These are phyloP conservation scores for Neocatenulostroma microsporum DNA, from an alignment of 2,329 filamentous ascomycete genomes.

Conservation along the genomic window DNA sequence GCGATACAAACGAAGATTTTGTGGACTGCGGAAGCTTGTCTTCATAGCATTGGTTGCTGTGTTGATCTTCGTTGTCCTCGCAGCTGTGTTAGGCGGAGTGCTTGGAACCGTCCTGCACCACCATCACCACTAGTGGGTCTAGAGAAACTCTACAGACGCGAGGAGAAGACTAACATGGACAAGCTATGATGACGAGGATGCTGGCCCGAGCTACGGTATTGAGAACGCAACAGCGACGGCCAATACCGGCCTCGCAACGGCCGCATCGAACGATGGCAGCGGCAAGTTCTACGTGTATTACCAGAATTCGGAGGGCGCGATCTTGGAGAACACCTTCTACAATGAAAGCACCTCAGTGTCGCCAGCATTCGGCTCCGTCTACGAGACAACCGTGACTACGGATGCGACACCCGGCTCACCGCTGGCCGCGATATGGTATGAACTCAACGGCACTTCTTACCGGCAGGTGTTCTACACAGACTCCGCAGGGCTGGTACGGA, in stretches of 20 bases:
- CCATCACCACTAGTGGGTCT: background rate
- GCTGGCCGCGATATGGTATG: constrained; percentile 13
- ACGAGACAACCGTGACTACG: constrained; percentile 11
- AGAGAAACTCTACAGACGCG: background rate
- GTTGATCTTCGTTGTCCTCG: constrained; percentile 5
- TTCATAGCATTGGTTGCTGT: constrained; percentile 9
- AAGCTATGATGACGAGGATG: no score
- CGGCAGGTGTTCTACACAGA: constrained; percentile 14
- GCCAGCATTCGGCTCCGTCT: constrained; percentile 1
- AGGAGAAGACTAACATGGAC: no score
- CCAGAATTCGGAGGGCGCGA: constrained; percentile 9
- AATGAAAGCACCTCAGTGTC: constrained; percentile 10
- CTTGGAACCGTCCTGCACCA: constrained; percentile 9
- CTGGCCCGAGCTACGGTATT: no score
- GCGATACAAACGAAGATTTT: constrained; percentile 4
- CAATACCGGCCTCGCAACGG: constrained; percentile 13
- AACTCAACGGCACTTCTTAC: constrained; percentile 4
- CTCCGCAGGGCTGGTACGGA: constrained; percentile 7
- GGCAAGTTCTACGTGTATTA: constrained; percentile 10
- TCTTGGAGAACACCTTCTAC: constrained; percentile 11
- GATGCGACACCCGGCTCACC: constrained; percentile 7
- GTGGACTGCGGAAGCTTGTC: constrained; percentile 10
- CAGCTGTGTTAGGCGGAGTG: constrained; percentile 11
- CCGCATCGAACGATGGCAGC: constrained; percentile 2
- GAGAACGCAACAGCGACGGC: no score